phyloP scores from a whole-genome alignment of 2,329 filamentous ascomycete genomes.

The Arachnomyces sp. region DNA sequence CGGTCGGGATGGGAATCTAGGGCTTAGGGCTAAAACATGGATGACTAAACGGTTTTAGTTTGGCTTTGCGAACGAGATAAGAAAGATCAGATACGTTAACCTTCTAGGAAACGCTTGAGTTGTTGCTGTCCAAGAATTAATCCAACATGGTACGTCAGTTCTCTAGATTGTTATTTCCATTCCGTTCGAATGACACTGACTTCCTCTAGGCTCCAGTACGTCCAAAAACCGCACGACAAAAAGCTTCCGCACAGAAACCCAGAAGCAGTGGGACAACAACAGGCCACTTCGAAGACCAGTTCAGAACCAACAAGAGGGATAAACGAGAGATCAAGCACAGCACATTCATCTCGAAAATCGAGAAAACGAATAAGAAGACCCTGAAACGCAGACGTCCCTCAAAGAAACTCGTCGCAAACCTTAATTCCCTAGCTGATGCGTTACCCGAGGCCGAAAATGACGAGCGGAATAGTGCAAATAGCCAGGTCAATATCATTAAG shows the following conservation, averaged over 20 bases:
- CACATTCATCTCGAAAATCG: conserved; percentile 67
- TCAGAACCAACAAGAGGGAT: conserved; percentile 70
- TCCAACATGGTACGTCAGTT: conserved; percentile 4
- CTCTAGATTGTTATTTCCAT: no score
- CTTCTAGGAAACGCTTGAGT: no score
- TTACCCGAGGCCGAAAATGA: conserved; percentile 57
- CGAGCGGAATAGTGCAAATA: conserved; percentile 38
- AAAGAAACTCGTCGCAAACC: conserved; percentile 70
- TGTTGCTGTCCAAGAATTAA: no score
- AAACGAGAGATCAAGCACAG: conserved; percentile 78
- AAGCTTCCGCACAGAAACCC: conserved; percentile 13
- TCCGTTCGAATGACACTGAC: conserved; percentile 6
- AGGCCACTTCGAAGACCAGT: conserved; percentile 34
- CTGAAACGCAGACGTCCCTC: conserved; percentile 60
- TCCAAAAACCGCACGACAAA: conserved; percentile 8
- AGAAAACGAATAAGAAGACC: conserved; percentile 51
- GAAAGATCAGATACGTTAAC: no score
- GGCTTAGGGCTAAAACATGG: no score
- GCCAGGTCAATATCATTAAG: conserved; percentile 60
- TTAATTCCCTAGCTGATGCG: conserved; percentile 72
- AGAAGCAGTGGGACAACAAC: conserved; percentile 12
- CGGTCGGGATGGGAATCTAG: no score
- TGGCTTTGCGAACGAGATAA: no score
- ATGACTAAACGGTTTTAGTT: no score
- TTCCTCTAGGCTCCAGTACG: conserved; percentile 22